Conservation (phyloP, 2,329 filamentous ascomycete genomes). For the Cytospora leucostoma region DNA sequence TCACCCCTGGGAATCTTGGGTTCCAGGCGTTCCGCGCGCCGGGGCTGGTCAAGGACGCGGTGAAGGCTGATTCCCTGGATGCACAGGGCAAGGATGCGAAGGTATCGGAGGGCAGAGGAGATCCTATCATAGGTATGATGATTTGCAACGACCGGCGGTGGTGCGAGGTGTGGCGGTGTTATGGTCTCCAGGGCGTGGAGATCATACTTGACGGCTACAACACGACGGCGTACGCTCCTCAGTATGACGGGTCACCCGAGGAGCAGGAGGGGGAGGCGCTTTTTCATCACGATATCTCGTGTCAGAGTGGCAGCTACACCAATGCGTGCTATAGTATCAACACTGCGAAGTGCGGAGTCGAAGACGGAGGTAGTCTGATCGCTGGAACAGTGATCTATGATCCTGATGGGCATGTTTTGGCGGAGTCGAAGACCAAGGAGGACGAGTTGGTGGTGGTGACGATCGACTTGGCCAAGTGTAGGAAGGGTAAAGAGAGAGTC, state of each 20-base stretch:
- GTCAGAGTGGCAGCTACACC: constrained; percentile 55
- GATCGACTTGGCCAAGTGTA: constrained; percentile 50
- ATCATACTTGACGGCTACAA: constrained; percentile 48
- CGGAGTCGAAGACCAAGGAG: constrained; percentile 47
- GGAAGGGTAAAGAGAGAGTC: constrained; percentile 49
- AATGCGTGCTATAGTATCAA: constrained; percentile 54
- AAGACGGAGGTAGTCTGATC: constrained; percentile 39
- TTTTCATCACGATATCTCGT: constrained; percentile 53
- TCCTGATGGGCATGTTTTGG: constrained; percentile 49
- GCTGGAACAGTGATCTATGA: constrained; percentile 25
- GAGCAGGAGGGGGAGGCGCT: constrained; percentile 50
- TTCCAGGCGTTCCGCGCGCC: constrained; percentile 55
- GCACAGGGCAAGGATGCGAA: constrained; percentile 26
- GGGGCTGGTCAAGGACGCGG: constrained; percentile 39
- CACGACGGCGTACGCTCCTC: constrained; percentile 50
- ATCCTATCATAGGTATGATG: constrained; percentile 56
- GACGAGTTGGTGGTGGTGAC: constrained; percentile 55
- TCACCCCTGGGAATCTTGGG: constrained; percentile 52
- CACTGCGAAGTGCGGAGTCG: constrained; percentile 51
- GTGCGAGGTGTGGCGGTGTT: constrained; percentile 54
- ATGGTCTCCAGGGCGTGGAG: constrained; percentile 47
- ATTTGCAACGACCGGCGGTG: constrained; percentile 59
- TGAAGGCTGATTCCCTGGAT: background rate
- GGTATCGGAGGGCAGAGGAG: constrained; percentile 42
- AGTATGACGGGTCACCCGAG: constrained; percentile 41